A percentile compares a stretch with the other conserved stretches of the same genome.
Conservation (phyloP, 2,329 filamentous ascomycete genomes). For the Fusarium bulbicola region DNA sequence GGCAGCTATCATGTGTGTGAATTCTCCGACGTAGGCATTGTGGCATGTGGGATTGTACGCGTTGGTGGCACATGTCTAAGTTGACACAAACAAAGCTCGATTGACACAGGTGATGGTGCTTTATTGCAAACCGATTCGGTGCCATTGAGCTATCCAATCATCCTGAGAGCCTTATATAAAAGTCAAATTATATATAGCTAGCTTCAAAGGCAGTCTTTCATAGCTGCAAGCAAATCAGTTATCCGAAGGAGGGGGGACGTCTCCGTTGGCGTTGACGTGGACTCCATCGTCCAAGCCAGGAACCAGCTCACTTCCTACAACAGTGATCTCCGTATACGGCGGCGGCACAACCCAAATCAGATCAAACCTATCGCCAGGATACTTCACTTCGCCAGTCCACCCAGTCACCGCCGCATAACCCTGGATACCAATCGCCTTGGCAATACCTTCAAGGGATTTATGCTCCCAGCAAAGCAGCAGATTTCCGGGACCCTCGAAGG, state of each 20-base stretch:
- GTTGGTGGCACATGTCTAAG: too few relatives aligned
- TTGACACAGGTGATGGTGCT: too few relatives aligned
- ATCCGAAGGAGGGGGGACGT: background rate
- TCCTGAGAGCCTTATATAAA: background rate
- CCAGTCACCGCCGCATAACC: background rate
- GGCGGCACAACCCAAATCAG: background rate
- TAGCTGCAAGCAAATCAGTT: background rate
- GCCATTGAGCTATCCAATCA: too few relatives aligned
- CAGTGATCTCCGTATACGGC: background rate
- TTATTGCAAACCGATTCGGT: too few relatives aligned
- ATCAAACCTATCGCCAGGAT: background rate
- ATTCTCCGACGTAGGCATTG: too few relatives aligned
- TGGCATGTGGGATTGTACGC: fast-evolving
- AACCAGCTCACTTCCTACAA: background rate
- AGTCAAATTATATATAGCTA: fast-evolving
- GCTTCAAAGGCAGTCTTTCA: too few relatives aligned
- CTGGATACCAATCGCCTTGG: background rate
- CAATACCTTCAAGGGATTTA: background rate
- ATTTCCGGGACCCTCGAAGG: background rate
- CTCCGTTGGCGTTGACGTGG: background rate
- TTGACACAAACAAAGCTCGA: too few relatives aligned
- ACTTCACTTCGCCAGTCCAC: background rate
- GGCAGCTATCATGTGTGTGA: too few relatives aligned
- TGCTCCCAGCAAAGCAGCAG: background rate
- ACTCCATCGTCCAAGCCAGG: background rate